These are phyloP conservation scores for Eucommia ulmoides DNA, from an alignment of 257 asterid genomes.

Conservation along the genomic window DNA sequence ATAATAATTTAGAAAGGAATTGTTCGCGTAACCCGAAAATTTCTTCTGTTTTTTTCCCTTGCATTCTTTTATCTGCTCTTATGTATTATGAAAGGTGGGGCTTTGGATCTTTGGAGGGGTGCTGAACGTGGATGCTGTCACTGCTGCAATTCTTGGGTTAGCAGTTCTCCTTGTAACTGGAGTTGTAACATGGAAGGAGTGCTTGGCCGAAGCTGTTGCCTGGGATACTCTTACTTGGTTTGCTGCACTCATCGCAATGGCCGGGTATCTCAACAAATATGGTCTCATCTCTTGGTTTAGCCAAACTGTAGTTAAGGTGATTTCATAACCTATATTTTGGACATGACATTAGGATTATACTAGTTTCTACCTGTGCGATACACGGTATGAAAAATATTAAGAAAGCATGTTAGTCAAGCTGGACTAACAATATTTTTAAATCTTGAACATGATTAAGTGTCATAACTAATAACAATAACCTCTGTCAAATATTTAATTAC, in stretches of 20 bases:
- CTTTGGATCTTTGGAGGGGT: conserved; percentile 86
- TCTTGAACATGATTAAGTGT: too few relatives aligned
- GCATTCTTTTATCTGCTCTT: too few relatives aligned
- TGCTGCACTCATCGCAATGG: conserved; percentile 99
- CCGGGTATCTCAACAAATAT: conserved; percentile 89
- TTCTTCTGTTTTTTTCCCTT: too few relatives aligned
- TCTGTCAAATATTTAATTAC: too few relatives aligned
- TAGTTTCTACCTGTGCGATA: too few relatives aligned
- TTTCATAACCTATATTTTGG: too few relatives aligned
- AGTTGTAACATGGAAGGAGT: conserved; percentile 96
- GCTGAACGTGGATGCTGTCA: conserved; percentile 85
- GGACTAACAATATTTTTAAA: too few relatives aligned
- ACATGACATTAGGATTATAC: too few relatives aligned
- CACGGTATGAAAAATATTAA: too few relatives aligned
- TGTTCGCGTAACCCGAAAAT: too few relatives aligned
- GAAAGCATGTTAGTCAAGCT: too few relatives aligned
- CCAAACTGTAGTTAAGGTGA: conserved; percentile 92
- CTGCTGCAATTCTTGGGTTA: conserved; percentile 92
- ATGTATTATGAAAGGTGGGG: conserved; percentile 51
- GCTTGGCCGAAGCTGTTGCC: conserved; percentile 96
- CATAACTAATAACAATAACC: too few relatives aligned
- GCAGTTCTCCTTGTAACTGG: conserved; percentile 82
- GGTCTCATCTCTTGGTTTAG: conserved; percentile 99
- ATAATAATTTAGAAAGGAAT: neutral
- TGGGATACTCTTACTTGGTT: conserved; percentile 99